A percentile compares a stretch with the other conserved stretches of the same genome.
Evolutionary conservation across 192 early-diverging fungal genomes (phyloP).

Genomic region (Umbelopsis sp.): DNA sequence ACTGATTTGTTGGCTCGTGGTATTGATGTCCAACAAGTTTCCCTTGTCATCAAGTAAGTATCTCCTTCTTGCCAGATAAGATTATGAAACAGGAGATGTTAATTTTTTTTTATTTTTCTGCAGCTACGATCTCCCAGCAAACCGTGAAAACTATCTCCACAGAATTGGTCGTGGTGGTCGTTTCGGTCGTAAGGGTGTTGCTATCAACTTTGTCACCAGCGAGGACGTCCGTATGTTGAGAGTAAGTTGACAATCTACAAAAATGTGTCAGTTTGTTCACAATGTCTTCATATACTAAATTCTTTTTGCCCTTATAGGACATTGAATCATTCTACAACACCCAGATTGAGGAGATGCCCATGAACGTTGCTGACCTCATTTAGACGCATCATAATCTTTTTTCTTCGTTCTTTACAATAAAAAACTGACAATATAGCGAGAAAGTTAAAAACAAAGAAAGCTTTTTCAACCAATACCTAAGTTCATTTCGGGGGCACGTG

Average conservation of each 20-base stretch:
- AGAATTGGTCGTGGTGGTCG: constrained; percentile 97
- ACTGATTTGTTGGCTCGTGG: constrained; percentile 99
- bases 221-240: constrained; percentile 92
- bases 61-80: too few relatives aligned
- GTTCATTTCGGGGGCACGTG: background rate
- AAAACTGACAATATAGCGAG: background rate
- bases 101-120: background rate
- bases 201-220: constrained; percentile 97
- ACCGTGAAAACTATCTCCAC: constrained; percentile 99
- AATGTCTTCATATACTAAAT: background rate
- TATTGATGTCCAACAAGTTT: constrained; percentile 99
- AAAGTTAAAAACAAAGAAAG: background rate
- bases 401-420: constrained; percentile 3
- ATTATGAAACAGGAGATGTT: background rate
- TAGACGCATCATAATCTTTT: constrained; percentile 14
- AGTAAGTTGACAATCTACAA: background rate
- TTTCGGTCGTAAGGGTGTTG: constrained; percentile 98
- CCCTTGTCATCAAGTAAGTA: constrained; percentile 79
- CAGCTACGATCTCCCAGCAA: constrained; percentile 90
- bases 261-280: background rate
- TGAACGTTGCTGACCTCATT: constrained; percentile 50
- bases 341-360: constrained; percentile 97
- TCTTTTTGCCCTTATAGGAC: constrained; percentile 45
- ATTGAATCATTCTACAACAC: constrained; percentile 98
- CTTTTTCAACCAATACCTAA: background rate